Evolutionary conservation across 2,329 filamentous ascomycete species (phyloP), one percentile per base, ranked within the genome.

Genomic region (Colletotrichum sublineola): DNA sequence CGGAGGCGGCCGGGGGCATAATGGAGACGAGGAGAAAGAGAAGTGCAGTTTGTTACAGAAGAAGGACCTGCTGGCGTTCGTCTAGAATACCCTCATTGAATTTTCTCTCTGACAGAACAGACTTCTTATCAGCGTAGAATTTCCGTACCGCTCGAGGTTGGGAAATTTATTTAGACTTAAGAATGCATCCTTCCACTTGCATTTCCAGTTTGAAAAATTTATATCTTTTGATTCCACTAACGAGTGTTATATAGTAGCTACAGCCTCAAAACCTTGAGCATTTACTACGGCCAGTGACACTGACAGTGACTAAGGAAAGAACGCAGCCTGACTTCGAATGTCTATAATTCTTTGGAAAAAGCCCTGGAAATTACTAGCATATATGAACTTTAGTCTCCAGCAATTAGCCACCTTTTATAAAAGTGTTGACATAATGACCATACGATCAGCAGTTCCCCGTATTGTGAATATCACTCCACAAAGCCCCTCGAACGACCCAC

Each of bases 61-160:
- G 33, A 64, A 72, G 18, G 66, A 69, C 18, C 15, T 72, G 14
- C 40, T 72, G 24, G 62, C 61, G 31, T 72, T 72, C n/a, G 69
- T 69, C 11, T 71, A 46, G 24, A 42, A 36, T 42, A 18, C 1
- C 12, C 3, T 18, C 20, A 0, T 11, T 7, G 5, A 5, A 29
- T 5, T 52, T n/a, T 6, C 8, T 7, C 11, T 24, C n/a, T 24
- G 31, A 14, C n/a, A 14, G 55, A 42, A 14, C 12, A 58, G 55
- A 29, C 12, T 18, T 40, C 8, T 40, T 40, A n/a, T 40, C n/a
- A 57, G n/a, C n/a, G 20, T 57, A 57, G 20, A 57, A 2, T 4
- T 20, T 55, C 18, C 8, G 8, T 38, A 38, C 40, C 8, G 12
- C 14, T 11, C 14, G 2, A 58, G 7, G 5, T 15, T 24, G 2